Conservation (phyloP, 192 early-diverging fungal genomes). For the Entrophospora sp. region DNA sequence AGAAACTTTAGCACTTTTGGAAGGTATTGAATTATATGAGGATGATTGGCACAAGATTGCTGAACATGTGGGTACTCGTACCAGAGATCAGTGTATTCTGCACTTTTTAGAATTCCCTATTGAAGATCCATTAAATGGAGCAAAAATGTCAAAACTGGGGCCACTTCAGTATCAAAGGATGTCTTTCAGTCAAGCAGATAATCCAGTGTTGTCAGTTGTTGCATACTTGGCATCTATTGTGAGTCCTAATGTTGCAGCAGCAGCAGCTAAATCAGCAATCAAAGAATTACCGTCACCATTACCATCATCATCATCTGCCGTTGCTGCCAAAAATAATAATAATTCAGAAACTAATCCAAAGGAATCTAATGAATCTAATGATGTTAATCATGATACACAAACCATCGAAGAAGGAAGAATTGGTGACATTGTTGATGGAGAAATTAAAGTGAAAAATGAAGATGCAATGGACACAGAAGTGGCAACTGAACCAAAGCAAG, state of each 20-base stretch:
- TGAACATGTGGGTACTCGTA: conserved; percentile 85
- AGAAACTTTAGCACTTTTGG: conserved; percentile 79
- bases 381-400: too few relatives aligned
- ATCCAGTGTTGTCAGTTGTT: conserved; percentile 86
- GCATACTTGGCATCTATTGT: conserved; percentile 83
- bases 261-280: conserved; percentile 80
- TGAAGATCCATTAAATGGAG: conserved; percentile 64
- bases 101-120: conserved; percentile 87
- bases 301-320: conserved; percentile 19
- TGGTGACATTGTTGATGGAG: too few relatives aligned
- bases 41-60: conserved; percentile 91
- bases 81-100: conserved; percentile 84
- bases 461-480: conserved; percentile 32
- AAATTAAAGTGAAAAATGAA: too few relatives aligned
- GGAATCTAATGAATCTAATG: conserved; percentile 7
- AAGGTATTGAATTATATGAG: conserved; percentile 89
- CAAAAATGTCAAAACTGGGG: conserved; percentile 37
- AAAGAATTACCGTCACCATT: conserved; percentile 46
- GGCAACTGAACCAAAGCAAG: not conserved
- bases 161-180: conserved; percentile 59
- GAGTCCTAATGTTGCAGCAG: conserved; percentile 76
- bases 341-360: not conserved
- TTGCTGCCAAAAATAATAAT: conserved; percentile 7
- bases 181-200: conserved; percentile 75
- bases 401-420: too few relatives aligned